Evolutionary conservation across 305 asterid species (phyloP).

Genomic region (Euphrasia arctica): DNA sequence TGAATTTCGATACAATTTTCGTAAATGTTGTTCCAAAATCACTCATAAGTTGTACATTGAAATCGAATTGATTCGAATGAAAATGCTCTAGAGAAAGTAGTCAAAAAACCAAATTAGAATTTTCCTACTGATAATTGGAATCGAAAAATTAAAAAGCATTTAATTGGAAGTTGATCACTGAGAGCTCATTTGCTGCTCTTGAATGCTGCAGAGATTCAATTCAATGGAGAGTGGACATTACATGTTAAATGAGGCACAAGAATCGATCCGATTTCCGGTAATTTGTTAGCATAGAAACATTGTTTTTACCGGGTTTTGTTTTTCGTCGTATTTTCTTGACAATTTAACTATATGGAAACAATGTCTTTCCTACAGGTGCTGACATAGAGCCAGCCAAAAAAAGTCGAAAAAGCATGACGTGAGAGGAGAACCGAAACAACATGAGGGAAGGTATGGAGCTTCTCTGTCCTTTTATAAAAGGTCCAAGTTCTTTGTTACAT

Average conservation of each 20-base stretch:
- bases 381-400: slow-evolving; percentile 28
- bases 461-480: slow-evolving; percentile 59
- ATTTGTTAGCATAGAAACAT: neutral
- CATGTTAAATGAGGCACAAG: slow-evolving; percentile 28
- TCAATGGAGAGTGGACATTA: slow-evolving; percentile 32
- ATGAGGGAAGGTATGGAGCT: slow-evolving; percentile 69
- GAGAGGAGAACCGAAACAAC: slow-evolving; percentile 46
- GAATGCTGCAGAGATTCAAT: slow-evolving; percentile 34
- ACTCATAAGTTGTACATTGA: neutral
- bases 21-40: neutral
- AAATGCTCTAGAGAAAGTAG: slow-evolving; percentile 1
- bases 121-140: too few species aligned
- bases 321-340: too few species aligned
- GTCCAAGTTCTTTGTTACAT: slow-evolving; percentile 78
- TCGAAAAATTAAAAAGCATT: too few species aligned
- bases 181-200: slow-evolving; percentile 24
- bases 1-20: neutral
- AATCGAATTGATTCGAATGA: neutral
- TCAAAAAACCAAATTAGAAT: neutral
- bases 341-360: too few species aligned
- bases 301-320: too few species aligned
- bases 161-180: neutral
- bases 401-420: slow-evolving; percentile 39
- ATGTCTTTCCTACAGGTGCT: slow-evolving; percentile 35
- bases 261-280: slow-evolving; percentile 16